Evolutionary conservation across 108 stramenopile species (phyloP).

Genomic region (Stephanodiscus triporus): DNA sequence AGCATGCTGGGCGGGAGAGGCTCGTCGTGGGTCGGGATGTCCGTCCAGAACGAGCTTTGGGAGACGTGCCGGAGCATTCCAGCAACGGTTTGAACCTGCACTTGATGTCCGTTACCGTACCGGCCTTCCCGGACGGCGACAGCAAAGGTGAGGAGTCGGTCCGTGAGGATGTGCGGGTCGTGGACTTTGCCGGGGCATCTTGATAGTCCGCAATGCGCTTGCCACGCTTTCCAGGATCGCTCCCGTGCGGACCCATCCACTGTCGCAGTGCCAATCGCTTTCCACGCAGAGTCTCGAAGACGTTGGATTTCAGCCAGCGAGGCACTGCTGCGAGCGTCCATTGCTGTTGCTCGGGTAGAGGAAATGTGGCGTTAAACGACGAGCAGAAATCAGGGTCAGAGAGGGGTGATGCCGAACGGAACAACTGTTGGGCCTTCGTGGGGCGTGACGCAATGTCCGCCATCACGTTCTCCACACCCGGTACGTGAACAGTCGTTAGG

Average conservation of each 20-base stretch:
- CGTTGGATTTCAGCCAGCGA: background rate
- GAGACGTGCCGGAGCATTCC: no score
- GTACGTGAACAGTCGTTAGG: background rate
- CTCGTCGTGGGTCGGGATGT: no score
- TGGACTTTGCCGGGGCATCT: background rate
- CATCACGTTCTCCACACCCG: background rate
- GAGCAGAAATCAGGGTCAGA: background rate
- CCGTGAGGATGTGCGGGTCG: background rate
- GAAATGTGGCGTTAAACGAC: background rate
- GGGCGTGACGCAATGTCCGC: background rate
- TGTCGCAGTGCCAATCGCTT: conserved; percentile 4
- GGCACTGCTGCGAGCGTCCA: background rate
- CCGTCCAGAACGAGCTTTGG: no score
- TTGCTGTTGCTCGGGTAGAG: background rate
- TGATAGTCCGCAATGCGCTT: background rate
- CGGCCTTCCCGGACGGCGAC: no score
- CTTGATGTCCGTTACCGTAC: no score
- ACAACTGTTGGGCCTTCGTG: background rate
- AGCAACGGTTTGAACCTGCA: no score
- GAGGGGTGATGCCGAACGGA: background rate
- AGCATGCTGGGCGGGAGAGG: no score
- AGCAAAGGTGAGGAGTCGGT: background rate
- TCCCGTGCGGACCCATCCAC: background rate
- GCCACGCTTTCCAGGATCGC: background rate
- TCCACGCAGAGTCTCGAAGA: background rate